Conservation (phyloP, 139 green algal genomes). For the Marvania coccoides region DNA sequence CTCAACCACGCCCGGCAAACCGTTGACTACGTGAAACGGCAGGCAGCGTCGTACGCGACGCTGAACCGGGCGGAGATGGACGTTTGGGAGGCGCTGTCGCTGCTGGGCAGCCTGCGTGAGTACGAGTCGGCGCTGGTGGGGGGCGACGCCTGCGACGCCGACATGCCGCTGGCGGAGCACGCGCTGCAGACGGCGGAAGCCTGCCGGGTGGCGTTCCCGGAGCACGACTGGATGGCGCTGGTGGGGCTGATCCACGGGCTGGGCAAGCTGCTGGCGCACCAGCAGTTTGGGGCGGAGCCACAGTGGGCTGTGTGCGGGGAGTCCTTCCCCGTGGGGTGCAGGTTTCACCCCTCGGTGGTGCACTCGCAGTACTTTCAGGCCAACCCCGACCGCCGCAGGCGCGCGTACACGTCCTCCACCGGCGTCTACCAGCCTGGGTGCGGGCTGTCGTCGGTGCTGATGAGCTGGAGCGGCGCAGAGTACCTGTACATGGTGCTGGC, state of each 20-base stretch:
- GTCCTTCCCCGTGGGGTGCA: conserved; percentile 80
- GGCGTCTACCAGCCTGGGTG: conserved; percentile 56
- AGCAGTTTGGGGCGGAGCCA: conserved; percentile 59
- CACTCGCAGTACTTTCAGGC: conserved; percentile 51
- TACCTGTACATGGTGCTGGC: conserved; percentile 78
- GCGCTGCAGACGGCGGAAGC: conserved; percentile 61
- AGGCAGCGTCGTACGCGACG: conserved; percentile 19
- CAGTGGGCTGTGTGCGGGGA: conserved; percentile 82
- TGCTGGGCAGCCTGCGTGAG: conserved; percentile 57
- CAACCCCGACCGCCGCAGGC: conserved; percentile 70
- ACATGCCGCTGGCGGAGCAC: conserved; percentile 66
- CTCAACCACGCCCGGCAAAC: conserved; percentile 79
- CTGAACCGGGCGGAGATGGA: conserved; percentile 52
- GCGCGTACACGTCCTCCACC: conserved; percentile 32
- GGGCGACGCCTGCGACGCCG: conserved; percentile 26
- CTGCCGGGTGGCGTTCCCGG: conserved; percentile 57
- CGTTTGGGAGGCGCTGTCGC: conserved; percentile 66
- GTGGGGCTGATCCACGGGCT: conserved; percentile 73
- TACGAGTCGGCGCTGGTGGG: conserved; percentile 63
- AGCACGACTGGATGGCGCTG: conserved; percentile 74
- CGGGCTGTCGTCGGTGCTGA: conserved; percentile 35
- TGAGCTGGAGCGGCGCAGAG: conserved; percentile 68
- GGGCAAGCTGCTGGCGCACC: conserved; percentile 79
- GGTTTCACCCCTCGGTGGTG: conserved; percentile 52
- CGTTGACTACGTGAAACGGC: conserved; percentile 73